Evolutionary conservation across 2,329 filamentous ascomycete species (phyloP).

Genomic region (Sphaerulina musiva): DNA sequence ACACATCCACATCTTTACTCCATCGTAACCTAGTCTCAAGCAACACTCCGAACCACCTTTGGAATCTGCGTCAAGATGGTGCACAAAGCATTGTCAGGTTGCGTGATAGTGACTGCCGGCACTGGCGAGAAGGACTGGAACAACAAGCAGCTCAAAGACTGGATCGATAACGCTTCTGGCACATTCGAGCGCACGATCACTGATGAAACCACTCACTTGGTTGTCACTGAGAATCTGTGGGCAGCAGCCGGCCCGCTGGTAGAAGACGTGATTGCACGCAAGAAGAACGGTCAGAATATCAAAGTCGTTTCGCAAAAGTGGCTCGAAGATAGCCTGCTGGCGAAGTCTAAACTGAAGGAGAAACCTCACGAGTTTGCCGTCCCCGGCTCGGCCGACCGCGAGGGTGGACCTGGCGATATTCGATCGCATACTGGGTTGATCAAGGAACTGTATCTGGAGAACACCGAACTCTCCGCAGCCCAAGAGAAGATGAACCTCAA

Average conservation of each 20-base stretch:
- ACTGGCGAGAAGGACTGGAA: constrained; percentile 17
- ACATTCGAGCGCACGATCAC: constrained; percentile 47
- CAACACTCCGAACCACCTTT: too few relatives aligned
- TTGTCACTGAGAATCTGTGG: constrained; percentile 60
- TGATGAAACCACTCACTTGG: constrained; percentile 61
- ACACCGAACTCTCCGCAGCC: constrained; percentile 20
- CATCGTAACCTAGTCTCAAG: too few relatives aligned
- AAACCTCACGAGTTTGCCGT: constrained; percentile 12
- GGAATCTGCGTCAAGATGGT: constrained; percentile 13
- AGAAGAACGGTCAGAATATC: constrained; percentile 16
- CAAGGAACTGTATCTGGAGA: constrained; percentile 35
- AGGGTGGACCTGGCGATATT: constrained; percentile 23
- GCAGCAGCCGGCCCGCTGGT: constrained; percentile 9
- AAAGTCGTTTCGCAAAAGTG: constrained; percentile 41
- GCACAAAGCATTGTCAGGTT: constrained; percentile 15
- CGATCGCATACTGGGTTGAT: constrained; percentile 23
- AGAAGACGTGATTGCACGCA: constrained; percentile 11
- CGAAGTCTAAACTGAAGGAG: constrained; percentile 23
- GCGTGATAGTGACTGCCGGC: constrained; percentile 17
- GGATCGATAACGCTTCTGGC: constrained; percentile 60
- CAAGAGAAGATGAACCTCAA: constrained; percentile 25
- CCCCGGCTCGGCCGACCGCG: constrained; percentile 26
- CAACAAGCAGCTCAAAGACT: constrained; percentile 46
- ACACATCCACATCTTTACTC: too few relatives aligned
- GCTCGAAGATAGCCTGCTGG: constrained; percentile 45